Evolutionary conservation across 805 yeast species (phyloP), one percentile per base, ranked within the genome.

Genomic region (Starmerella gropengiesseri): DNA sequence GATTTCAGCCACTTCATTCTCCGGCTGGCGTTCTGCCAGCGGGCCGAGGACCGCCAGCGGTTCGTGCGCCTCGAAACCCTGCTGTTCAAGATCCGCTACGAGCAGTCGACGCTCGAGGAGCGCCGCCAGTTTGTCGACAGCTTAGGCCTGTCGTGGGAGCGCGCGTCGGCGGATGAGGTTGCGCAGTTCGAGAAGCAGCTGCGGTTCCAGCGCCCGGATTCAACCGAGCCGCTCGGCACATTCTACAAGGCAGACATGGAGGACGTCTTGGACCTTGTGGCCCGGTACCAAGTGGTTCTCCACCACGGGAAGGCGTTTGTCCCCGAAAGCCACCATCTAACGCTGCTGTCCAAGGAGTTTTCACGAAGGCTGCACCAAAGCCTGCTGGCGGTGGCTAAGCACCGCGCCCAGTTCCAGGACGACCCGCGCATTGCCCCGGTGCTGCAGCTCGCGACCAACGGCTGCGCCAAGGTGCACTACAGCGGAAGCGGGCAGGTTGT

Each of bases 1-100:
- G 89, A 85, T 56, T 85, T 83, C 59, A 81, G 94, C 5, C 99
- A 91, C 63, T 91, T 67, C 58, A 87, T 89, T 27, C 64, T 91
- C 49, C 69, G 96, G 43, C 68, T 91, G 30, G 95, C 94, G 35
- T 91, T 91, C 59, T 83, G 96, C 58, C 76, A 94, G 49, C 53
- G 58, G 3, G 83, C 82, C 38, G 97, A 89, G 46, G 69, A 87
- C 38, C 72, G 96, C 48, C 74, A 70, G 27, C 75, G 89, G 57
- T 89, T 91, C 55, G 67, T 83, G 25, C 73, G 75, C 51, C 76
- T 86, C 25, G 99, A 91, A 59, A 67, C 81, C 0, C 63, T 70
- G 12, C 65, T 91, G 31, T 86, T 91, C 63, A 76, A 73, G 55
- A 64, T 86, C 36, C 69, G 98, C 49, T 89, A 73, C 59, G 70